Evolutionary conservation across 2,329 filamentous ascomycete genomes (phyloP).

Genomic region (Neospermospora avenae): DNA sequence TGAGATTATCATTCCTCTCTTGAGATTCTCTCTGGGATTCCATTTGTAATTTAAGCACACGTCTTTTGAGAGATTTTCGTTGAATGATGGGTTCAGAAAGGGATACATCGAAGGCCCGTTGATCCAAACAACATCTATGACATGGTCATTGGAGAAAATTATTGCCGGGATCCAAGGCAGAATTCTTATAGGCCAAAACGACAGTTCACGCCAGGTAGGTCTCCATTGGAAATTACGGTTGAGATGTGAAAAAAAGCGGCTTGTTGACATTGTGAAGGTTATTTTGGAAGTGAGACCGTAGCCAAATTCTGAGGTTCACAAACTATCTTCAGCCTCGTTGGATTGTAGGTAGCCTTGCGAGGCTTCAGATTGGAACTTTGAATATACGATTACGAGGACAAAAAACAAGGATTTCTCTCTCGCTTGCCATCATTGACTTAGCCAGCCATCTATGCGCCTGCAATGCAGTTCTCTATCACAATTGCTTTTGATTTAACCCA

Average conservation of each 20-base stretch:
- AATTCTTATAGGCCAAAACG: conserved; percentile 48
- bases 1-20: conserved; percentile 72
- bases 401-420: too few species aligned
- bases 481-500: conserved; percentile 30
- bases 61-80: conserved; percentile 53
- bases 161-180: conserved; percentile 61
- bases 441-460: conserved; percentile 30
- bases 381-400: too few species aligned
- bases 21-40: conserved; percentile 53
- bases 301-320: neutral
- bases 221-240: conserved; percentile 5
- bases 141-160: conserved; percentile 58
- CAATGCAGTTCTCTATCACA: conserved; percentile 32
- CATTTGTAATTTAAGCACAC: conserved; percentile 58
- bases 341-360: conserved; percentile 13
- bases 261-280: conserved; percentile 18
- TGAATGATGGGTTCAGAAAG: conserved; percentile 65
- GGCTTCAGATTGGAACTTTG: neutral
- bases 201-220: conserved; percentile 34
- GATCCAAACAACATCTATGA: conserved; percentile 56
- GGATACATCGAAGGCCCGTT: conserved; percentile 72
- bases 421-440: conserved; percentile 17
- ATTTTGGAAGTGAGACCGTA: neutral
- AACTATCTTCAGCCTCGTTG: conserved; percentile 7
- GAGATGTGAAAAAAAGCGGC: conserved; percentile 25